Percentiles rank a stretch among this genome's conserved stretches.
Conservation (phyloP, 1,284 basidiomycete genomes). For the Veloboletus limbatus region DNA sequence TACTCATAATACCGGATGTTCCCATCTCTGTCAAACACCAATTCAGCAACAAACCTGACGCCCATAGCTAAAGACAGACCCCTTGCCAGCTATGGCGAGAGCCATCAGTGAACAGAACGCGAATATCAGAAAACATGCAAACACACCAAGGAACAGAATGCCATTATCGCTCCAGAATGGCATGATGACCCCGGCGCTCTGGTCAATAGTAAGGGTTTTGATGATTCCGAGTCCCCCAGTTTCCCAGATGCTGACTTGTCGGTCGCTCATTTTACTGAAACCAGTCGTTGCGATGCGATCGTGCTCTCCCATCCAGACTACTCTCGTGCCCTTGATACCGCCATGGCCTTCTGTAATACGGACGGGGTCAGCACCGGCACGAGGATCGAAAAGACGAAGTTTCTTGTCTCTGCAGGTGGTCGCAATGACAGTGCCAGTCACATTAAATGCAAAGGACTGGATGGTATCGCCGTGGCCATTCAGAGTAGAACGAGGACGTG, state of each 20-base stretch:
- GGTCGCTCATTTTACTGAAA: slow-evolving; percentile 93
- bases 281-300: slow-evolving; percentile 92
- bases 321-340: slow-evolving; percentile 91
- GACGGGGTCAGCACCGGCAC: slow-evolving; percentile 78
- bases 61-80: slow-evolving; percentile 41
- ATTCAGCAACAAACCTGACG: slow-evolving; percentile 21
- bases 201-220: slow-evolving; percentile 80
- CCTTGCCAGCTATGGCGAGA: slow-evolving; percentile 61
- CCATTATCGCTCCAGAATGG: slow-evolving; percentile 97
- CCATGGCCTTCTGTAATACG: slow-evolving; percentile 84
- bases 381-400: slow-evolving; percentile 86
- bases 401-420: slow-evolving; percentile 93
- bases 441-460: slow-evolving; percentile 85
- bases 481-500: slow-evolving; percentile 62
- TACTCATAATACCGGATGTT: slow-evolving; percentile 97
- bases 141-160: slow-evolving; percentile 84
- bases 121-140: not conserved
- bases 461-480: slow-evolving; percentile 85
- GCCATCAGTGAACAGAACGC: slow-evolving; percentile 1
- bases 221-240: slow-evolving; percentile 67
- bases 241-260: slow-evolving; percentile 89
- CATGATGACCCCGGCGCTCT: slow-evolving; percentile 92
- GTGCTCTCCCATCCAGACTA: slow-evolving; percentile 88
- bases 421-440: slow-evolving; percentile 71
- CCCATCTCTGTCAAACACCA: slow-evolving; percentile 61